Percentiles rank a stretch among this genome's conserved stretches.
These are phyloP conservation scores for Leccinum broughii DNA, from an alignment of 768 basidiomycete species.

Conservation along the genomic window DNA sequence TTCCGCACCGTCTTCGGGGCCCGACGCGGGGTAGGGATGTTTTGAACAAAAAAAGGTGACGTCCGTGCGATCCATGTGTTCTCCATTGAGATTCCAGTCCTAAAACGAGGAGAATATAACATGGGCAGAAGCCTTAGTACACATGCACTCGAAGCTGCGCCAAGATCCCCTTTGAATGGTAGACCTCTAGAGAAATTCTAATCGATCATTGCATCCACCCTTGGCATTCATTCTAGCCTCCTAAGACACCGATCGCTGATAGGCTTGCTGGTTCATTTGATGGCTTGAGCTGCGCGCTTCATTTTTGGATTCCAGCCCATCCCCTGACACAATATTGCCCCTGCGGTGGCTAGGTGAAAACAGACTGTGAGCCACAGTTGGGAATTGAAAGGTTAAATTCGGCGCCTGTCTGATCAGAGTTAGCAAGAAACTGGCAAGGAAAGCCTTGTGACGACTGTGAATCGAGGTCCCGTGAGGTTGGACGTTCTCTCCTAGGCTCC, in stretches of 20 bases:
- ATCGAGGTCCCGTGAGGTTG: neutral
- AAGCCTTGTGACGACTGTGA: slow-evolving; percentile 15
- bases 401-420: slow-evolving; percentile 35
- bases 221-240: neutral
- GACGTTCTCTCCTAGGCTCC: neutral
- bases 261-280: neutral
- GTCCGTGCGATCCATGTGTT: neutral
- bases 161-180: neutral
- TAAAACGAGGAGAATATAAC: neutral
- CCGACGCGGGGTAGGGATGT: neutral
- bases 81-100: neutral
- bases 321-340: too few species aligned
- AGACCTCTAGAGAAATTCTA: neutral
- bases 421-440: slow-evolving; percentile 41
- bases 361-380: neutral
- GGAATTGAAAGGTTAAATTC: slow-evolving; percentile 13
- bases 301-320: neutral
- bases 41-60: neutral
- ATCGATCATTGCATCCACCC: neutral
- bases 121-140: neutral
- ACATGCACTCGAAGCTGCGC: too few species aligned
- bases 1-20: neutral
- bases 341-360: neutral
- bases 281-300: neutral
- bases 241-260: neutral